Conservation (phyloP, 345 rosid species). For the Combretum micranthum region DNA sequence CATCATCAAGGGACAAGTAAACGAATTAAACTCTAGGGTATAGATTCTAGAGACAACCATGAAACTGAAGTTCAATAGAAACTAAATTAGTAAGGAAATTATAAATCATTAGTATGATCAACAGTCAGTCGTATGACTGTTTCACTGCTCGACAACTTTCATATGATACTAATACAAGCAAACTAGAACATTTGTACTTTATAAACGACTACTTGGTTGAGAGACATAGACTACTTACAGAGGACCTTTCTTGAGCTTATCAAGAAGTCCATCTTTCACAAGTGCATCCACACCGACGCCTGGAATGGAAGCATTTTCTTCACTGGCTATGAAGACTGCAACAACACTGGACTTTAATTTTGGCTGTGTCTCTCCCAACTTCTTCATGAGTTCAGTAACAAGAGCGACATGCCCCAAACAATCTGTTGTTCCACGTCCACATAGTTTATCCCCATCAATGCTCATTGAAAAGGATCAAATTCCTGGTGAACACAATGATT, state of each 20-base stretch:
- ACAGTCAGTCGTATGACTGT: too few species aligned
- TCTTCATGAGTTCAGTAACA: constrained; percentile 82
- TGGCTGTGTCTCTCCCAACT: constrained; percentile 70
- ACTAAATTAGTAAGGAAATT: too few species aligned
- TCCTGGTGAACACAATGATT: constrained; percentile 31
- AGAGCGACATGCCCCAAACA: constrained; percentile 97
- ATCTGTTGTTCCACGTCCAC: constrained; percentile 96
- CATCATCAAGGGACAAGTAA: background rate
- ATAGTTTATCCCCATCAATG: constrained; percentile 83
- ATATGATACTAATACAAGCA: too few species aligned
- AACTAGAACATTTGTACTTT: background rate
- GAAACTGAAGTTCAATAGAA: too few species aligned
- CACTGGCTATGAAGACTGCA: constrained; percentile 88
- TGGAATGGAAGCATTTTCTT: constrained; percentile 78
- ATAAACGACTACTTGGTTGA: background rate
- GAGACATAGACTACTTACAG: constrained; percentile 42
- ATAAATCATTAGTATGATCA: too few species aligned
- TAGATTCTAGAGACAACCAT: too few species aligned
- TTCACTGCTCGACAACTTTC: too few species aligned
- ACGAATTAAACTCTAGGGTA: background rate
- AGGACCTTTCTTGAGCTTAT: constrained; percentile 81
- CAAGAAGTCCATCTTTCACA: constrained; percentile 66
- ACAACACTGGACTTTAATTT: constrained; percentile 62
- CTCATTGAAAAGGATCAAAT: constrained; percentile 89
- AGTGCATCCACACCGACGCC: constrained; percentile 93